phyloP scores from a whole-genome alignment of 2,329 filamentous ascomycete genomes.

The Fusarium sp. region DNA sequence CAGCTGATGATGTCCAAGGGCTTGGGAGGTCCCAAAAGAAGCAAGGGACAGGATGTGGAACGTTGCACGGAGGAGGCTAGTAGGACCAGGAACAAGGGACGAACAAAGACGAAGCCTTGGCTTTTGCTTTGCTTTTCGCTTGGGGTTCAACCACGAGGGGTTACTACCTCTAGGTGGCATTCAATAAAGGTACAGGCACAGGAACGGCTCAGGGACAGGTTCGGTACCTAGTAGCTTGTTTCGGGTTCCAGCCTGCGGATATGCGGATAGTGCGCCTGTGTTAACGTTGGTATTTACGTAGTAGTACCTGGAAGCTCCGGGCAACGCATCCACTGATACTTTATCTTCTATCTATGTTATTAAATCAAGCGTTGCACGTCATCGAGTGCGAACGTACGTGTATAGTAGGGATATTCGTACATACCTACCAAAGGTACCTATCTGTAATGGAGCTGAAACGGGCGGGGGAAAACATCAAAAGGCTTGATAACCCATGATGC shows the following conservation, averaged over 20 bases:
- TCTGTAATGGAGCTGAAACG: constrained; percentile 32
- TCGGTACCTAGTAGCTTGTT: constrained; percentile 1
- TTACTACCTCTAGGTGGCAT: constrained; percentile 8
- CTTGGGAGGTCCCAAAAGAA: constrained; percentile 32
- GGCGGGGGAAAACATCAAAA: neutral
- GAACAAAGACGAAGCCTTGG: constrained; percentile 26
- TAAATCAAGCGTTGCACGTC: constrained; percentile 20
- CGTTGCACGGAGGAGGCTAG: constrained; percentile 22
- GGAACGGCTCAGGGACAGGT: neutral
- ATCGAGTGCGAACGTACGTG: constrained; percentile 8
- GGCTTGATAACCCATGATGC: constrained; percentile 20
- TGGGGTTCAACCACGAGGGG: constrained; percentile 25
- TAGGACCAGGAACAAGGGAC: constrained; percentile 39
- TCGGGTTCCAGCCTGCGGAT: neutral
- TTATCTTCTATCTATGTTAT: neutral
- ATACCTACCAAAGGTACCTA: too few species aligned
- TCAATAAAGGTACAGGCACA: constrained; percentile 11
- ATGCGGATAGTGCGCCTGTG: neutral
- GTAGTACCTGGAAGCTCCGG: neutral
- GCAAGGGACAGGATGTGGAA: constrained; percentile 39
- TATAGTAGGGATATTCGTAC: neutral
- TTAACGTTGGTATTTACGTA: neutral
- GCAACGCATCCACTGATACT: neutral
- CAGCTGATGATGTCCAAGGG: constrained; percentile 31
- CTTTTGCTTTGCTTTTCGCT: constrained; percentile 8